These are phyloP conservation scores for Stagonosporopsis rhizophila DNA, from an alignment of 2,329 filamentous ascomycete species.

Conservation along the genomic window DNA sequence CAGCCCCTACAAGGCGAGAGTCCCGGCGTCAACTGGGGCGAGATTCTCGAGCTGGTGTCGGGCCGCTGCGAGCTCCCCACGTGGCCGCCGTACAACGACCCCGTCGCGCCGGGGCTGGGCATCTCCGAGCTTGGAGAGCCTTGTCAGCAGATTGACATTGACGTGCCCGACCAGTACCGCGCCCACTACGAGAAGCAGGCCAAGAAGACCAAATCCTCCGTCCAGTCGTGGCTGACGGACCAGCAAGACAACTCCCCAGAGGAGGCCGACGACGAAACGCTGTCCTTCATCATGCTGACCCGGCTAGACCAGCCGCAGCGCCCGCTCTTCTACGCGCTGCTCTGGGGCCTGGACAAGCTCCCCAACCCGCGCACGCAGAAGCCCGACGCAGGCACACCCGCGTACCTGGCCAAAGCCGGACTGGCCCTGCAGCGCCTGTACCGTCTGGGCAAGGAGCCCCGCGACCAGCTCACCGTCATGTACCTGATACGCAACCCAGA, in stretches of 20 bases:
- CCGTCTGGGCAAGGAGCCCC: conserved; percentile 72
- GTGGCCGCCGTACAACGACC: conserved; percentile 82
- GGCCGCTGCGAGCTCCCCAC: conserved; percentile 83
- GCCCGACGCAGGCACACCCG: conserved; percentile 66
- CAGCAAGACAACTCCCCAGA: conserved; percentile 81
- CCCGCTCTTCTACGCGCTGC: conserved; percentile 80
- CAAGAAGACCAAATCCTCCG: conserved; percentile 88
- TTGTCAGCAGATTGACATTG: conserved; percentile 85
- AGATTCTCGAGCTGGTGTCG: conserved; percentile 91
- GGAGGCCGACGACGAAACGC: conserved; percentile 91
- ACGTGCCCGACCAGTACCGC: conserved; percentile 91
- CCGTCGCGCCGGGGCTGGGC: conserved; percentile 63
- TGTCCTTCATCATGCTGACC: conserved; percentile 92
- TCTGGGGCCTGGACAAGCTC: conserved; percentile 65
- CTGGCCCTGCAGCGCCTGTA: conserved; percentile 86
- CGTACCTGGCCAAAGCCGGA: conserved; percentile 76
- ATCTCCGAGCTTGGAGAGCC: conserved; percentile 60
- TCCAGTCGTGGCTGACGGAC: conserved; percentile 86
- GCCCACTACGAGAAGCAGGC: conserved; percentile 92
- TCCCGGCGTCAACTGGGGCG: conserved; percentile 87
- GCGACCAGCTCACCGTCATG: conserved; percentile 84
- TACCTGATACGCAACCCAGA: conserved; percentile 83
- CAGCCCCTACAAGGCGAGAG: conserved; percentile 52
- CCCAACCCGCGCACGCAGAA: conserved; percentile 70
- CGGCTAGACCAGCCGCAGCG: conserved; percentile 78